Evolutionary conservation across 495 filamentous ascomycete genomes (phyloP).

Genomic region (Lepraria neglecta): DNA sequence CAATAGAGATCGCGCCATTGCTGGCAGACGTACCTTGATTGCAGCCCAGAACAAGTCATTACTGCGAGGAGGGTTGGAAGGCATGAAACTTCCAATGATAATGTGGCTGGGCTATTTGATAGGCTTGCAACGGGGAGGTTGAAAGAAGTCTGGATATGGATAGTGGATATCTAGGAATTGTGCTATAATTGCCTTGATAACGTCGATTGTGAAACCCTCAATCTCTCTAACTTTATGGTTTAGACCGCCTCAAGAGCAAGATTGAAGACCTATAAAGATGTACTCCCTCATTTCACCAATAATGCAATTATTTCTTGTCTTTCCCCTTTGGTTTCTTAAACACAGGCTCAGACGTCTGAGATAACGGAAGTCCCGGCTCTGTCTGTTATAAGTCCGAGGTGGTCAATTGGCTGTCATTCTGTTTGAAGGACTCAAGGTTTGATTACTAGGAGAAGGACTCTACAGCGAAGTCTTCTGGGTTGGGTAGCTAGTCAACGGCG

Average conservation of each 20-base stretch:
- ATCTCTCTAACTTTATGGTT: too few species aligned
- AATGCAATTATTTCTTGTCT: conserved; percentile 11
- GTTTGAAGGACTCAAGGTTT: conserved; percentile 15
- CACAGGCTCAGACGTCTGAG: conserved; percentile 18
- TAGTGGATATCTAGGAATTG: too few species aligned
- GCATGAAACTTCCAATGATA: conserved; percentile 12
- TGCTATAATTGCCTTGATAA: too few species aligned
- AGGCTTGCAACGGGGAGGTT: conserved; percentile 12
- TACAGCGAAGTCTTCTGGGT: conserved; percentile 15
- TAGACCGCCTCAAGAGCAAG: too few species aligned
- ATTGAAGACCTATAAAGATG: too few species aligned
- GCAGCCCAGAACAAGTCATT: conserved; percentile 10
- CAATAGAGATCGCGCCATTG: conserved; percentile 13
- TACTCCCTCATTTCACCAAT: neutral
- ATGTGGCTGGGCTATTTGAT: conserved; percentile 15
- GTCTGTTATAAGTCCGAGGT: conserved; percentile 10
- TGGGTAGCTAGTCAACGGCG: conserved; percentile 35
- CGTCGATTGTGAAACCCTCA: too few species aligned
- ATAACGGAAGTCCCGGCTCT: conserved; percentile 5
- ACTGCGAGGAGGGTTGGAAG: conserved; percentile 12
- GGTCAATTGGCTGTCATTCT: conserved; percentile 16
- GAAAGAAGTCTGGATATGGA: neutral
- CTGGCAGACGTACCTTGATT: conserved; percentile 2
- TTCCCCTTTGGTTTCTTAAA: conserved; percentile 20
- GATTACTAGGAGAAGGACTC: conserved; percentile 16